Percentiles rank a stretch among this genome's conserved stretches.
These are phyloP conservation scores for Mycena epipterygia DNA, from an alignment of 768 basidiomycete genomes.

Conservation along the genomic window DNA sequence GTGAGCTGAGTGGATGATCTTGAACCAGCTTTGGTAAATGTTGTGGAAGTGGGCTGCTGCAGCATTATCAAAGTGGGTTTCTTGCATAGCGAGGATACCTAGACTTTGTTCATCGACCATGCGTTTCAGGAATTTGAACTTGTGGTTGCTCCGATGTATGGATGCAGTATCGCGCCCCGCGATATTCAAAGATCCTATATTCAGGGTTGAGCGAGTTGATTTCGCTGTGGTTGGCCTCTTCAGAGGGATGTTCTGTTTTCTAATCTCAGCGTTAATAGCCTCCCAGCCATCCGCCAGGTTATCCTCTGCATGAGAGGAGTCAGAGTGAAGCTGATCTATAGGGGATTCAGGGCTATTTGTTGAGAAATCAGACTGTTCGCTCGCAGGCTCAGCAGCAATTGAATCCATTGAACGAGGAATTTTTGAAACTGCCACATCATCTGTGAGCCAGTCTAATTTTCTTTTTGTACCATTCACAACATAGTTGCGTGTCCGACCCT, in stretches of 20 bases:
- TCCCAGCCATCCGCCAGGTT: not conserved
- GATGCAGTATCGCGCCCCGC: conserved; percentile 20
- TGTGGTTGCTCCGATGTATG: conserved; percentile 11
- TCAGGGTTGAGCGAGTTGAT: conserved; percentile 18
- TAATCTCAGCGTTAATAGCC: not conserved
- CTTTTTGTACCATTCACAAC: conserved; percentile 19
- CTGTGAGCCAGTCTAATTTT: conserved; percentile 18
- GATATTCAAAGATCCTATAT: conserved; percentile 33
- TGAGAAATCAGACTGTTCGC: not conserved
- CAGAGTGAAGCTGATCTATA: not conserved
- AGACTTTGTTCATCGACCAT: conserved; percentile 32
- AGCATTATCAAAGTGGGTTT: conserved; percentile 38
- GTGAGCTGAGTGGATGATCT: conserved; percentile 10
- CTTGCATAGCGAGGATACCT: conserved; percentile 36
- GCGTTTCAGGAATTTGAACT: conserved; percentile 37
- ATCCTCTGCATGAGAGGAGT: not conserved
- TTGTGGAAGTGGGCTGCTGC: conserved; percentile 4
- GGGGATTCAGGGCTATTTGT: not conserved
- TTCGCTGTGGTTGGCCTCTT: not conserved
- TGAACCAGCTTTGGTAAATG: conserved; percentile 11
- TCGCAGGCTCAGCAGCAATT: not conserved
- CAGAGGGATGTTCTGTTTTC: not conserved
- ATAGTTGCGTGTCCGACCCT: not conserved
- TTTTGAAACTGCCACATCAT: not conserved
- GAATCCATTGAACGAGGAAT: not conserved